Evolutionary conservation across 306 rosid species (phyloP).

Genomic region (barrel medic (Medicago truncatula)): DNA sequence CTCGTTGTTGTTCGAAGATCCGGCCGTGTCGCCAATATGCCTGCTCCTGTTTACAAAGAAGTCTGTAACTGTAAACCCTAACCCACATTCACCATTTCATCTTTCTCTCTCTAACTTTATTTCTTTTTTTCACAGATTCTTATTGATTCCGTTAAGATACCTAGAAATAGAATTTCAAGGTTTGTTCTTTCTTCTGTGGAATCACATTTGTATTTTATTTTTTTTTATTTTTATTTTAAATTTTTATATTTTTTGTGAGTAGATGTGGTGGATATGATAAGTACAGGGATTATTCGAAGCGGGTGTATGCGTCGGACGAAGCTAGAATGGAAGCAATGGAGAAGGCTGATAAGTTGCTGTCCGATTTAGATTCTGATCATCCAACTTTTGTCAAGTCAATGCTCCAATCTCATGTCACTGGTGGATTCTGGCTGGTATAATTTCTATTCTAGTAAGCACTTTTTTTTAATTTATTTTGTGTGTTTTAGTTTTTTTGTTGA

Average conservation of each 20-base stretch:
- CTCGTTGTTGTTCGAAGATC: constrained; percentile 71
- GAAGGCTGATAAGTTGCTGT: constrained; percentile 60
- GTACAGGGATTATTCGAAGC: constrained; percentile 64
- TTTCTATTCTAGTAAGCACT: background rate
- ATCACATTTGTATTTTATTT: no score
- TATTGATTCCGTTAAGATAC: constrained; percentile 53
- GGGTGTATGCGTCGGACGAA: constrained; percentile 67
- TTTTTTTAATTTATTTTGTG: background rate
- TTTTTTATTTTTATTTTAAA: background rate
- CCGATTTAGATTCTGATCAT: constrained; percentile 48
- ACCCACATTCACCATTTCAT: background rate
- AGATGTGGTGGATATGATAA: constrained; percentile 43
- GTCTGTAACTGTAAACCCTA: constrained; percentile 21
- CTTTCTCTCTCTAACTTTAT: background rate
- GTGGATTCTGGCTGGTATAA: constrained; percentile 91
- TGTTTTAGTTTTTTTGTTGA: background rate
- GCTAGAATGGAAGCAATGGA: constrained; percentile 60
- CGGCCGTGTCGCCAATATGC: constrained; percentile 64
- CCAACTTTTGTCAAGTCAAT: constrained; percentile 71
- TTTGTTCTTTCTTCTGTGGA: background rate
- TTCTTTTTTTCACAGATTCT: constrained; percentile 45
- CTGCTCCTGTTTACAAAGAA: constrained; percentile 74
- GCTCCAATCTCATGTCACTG: constrained; percentile 85
- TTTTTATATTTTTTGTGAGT: background rate
- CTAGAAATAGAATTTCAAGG: constrained; percentile 71